Evolutionary conservation across 1,284 basidiomycete genomes (phyloP).

Genomic region (Leccinum pachyderme): DNA sequence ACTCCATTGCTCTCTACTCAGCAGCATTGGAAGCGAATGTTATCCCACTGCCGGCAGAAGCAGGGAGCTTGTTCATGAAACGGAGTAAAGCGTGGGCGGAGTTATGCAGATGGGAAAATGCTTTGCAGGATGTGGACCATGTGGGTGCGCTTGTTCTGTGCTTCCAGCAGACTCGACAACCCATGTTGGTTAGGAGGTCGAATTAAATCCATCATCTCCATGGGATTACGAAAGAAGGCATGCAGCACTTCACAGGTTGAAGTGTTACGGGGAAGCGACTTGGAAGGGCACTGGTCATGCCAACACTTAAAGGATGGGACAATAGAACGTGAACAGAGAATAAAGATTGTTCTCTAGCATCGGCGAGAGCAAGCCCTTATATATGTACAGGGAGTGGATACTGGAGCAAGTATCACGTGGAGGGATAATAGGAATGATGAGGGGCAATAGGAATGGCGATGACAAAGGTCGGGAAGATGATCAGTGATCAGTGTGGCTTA

Average conservation of each 20-base stretch:
- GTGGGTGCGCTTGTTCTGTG: constrained; percentile 2
- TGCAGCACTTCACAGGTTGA: constrained; percentile 14
- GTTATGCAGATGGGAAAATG: constrained; percentile 12
- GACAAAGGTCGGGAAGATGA: too few species aligned
- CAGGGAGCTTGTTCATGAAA: constrained; percentile 14
- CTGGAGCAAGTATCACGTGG: too few species aligned
- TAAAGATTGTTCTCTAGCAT: too few species aligned
- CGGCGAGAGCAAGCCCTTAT: too few species aligned
- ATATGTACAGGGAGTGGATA: too few species aligned
- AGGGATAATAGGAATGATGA: too few species aligned
- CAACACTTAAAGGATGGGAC: too few species aligned
- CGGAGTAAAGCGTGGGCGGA: constrained; percentile 13
- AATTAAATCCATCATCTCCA: constrained; percentile 12
- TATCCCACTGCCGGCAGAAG: neutral
- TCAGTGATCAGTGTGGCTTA: too few species aligned
- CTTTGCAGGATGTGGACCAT: constrained; percentile 22
- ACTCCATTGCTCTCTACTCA: constrained; percentile 19
- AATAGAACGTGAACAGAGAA: too few species aligned
- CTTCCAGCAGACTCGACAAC: neutral
- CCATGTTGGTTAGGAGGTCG: constrained; percentile 13
- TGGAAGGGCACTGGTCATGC: too few species aligned
- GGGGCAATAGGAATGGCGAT: too few species aligned
- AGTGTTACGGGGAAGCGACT: constrained; percentile 17
- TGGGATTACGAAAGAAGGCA: constrained; percentile 21
- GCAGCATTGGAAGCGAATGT: constrained; percentile 9